Percentiles rank a stretch among this genome's conserved stretches.
These are phyloP conservation scores for Primulina huaijiensis DNA, from an alignment of 257 asterid genomes.

Conservation along the genomic window DNA sequence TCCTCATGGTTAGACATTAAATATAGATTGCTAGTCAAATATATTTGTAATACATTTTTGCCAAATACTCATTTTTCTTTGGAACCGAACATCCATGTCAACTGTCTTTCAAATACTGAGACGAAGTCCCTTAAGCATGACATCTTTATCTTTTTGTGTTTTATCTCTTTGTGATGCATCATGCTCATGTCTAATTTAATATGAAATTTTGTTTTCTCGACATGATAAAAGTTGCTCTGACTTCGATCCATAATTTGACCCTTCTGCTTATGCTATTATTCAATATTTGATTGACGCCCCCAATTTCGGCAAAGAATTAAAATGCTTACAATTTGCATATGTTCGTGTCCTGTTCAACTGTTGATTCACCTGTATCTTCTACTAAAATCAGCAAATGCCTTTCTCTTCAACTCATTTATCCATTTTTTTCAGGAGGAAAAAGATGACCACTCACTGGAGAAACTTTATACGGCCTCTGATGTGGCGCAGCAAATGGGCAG, in stretches of 20 bases:
- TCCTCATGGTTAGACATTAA: not conserved
- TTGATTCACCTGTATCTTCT: not conserved
- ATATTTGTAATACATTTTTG: too few relatives aligned
- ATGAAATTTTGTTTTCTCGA: not conserved
- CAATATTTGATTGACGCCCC: not conserved
- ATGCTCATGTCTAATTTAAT: not conserved
- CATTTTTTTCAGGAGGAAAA: conserved; percentile 66
- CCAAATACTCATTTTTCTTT: not conserved
- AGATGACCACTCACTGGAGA: conserved; percentile 78
- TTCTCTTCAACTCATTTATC: conserved; percentile 21
- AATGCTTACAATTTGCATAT: too few relatives aligned
- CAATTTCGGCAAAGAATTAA: not conserved
- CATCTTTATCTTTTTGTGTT: too few relatives aligned
- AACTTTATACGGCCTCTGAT: conserved; percentile 71
- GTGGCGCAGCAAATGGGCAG: conserved; percentile 98
- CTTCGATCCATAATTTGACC: not conserved
- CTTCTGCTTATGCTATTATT: not conserved
- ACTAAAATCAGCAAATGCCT: not conserved
- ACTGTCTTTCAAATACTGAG: not conserved
- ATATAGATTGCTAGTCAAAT: too few relatives aligned
- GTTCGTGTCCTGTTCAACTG: not conserved
- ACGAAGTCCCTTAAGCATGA: not conserved
- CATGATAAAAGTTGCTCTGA: not conserved
- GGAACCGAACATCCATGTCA: not conserved
- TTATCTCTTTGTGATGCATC: not conserved